A percentile compares a stretch with the other conserved stretches of the same genome.
Evolutionary conservation across 306 rosid genomes (phyloP).

Genomic region (Acmispon strigosus): DNA sequence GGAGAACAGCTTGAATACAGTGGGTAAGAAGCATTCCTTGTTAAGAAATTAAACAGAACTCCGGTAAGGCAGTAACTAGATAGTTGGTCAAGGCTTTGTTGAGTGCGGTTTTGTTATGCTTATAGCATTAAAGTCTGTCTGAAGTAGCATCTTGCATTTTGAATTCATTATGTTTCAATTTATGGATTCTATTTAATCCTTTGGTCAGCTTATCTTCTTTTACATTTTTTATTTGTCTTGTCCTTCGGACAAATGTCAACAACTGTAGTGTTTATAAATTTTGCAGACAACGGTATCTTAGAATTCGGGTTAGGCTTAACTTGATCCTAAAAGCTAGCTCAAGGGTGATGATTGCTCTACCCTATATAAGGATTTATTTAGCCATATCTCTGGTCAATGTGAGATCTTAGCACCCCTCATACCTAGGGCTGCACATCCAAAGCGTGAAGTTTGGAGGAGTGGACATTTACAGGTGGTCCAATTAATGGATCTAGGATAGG

Average conservation of each 20-base stretch:
- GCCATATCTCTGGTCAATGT: too few species aligned
- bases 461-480: too few species aligned
- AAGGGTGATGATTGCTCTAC: too few species aligned
- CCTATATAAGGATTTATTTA: too few species aligned
- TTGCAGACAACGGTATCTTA: neutral
- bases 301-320: too few species aligned
- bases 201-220: neutral
- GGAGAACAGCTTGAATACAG: constrained; percentile 28
- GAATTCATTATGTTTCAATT: neutral
- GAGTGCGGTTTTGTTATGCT: constrained; percentile 7
- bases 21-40: constrained; percentile 43
- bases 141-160: constrained; percentile 11
- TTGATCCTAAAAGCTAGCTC: too few species aligned
- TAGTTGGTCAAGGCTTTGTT: neutral
- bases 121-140: neutral
- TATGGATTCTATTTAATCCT: neutral
- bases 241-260: neutral
- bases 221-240: neutral
- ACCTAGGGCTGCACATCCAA: too few species aligned
- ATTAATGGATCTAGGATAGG: too few species aligned
- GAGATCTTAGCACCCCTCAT: too few species aligned
- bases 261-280: neutral
- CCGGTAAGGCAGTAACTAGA: constrained; percentile 8
- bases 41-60: neutral
- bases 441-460: too few species aligned